These are phyloP conservation scores for Calocybe indica DNA, from an alignment of 768 basidiomycete species.

Conservation along the genomic window DNA sequence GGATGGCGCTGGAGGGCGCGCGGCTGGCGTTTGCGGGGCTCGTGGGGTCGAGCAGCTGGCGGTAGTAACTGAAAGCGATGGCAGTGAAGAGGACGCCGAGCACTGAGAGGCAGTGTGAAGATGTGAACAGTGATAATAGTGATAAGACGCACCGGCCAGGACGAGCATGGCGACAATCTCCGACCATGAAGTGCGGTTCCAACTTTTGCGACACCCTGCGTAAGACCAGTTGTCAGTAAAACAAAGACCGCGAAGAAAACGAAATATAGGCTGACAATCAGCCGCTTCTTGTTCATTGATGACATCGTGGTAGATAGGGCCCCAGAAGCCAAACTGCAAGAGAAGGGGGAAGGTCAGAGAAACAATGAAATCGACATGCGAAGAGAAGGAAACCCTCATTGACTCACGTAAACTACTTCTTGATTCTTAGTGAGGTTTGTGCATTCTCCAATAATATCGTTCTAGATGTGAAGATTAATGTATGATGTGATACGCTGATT, in stretches of 20 bases:
- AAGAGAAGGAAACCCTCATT: too few relatives aligned
- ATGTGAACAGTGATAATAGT: background rate
- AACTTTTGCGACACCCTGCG: slow-evolving; percentile 57
- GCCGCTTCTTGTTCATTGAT: slow-evolving; percentile 34
- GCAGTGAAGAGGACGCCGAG: slow-evolving; percentile 56
- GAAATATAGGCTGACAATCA: slow-evolving; percentile 32
- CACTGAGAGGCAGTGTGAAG: slow-evolving; percentile 26
- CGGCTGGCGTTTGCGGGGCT: slow-evolving; percentile 47
- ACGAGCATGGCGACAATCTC: slow-evolving; percentile 62
- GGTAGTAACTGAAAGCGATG: slow-evolving; percentile 66
- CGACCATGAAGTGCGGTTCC: slow-evolving; percentile 61
- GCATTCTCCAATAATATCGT: slow-evolving; percentile 55
- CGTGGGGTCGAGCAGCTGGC: slow-evolving; percentile 67
- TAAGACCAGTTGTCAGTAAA: slow-evolving; percentile 6
- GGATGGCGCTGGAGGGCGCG: slow-evolving; percentile 33
- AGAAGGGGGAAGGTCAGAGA: background rate
- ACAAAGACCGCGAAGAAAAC: background rate
- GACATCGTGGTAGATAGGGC: slow-evolving; percentile 26
- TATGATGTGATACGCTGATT: background rate
- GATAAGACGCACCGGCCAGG: slow-evolving; percentile 41
- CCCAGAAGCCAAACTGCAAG: slow-evolving; percentile 50
- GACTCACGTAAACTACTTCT: slow-evolving; percentile 30
- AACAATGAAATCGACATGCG: background rate
- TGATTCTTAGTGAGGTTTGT: slow-evolving; percentile 27
- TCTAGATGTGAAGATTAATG: slow-evolving; percentile 27